phyloP scores from a whole-genome alignment of 2,329 filamentous ascomycete genomes.

The Colletotrichum phormii region DNA sequence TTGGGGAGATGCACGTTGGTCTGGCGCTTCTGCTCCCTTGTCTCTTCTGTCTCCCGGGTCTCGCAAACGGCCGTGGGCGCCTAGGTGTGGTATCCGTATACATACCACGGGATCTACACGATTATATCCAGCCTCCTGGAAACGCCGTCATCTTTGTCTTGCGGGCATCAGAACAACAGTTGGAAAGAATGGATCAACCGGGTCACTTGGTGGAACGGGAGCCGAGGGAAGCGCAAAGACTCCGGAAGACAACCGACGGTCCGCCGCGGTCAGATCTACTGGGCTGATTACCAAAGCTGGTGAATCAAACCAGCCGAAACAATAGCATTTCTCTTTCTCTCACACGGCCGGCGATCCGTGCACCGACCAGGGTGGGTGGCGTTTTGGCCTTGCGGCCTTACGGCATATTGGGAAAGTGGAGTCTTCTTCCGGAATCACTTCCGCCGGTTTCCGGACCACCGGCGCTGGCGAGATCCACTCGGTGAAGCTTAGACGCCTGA shows the following conservation, averaged over 20 bases:
- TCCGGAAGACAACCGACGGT: constrained; percentile 23
- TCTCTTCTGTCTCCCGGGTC: not conserved
- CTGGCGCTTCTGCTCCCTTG: constrained; percentile 7
- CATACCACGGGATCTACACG: constrained; percentile 17
- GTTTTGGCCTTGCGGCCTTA: constrained; percentile 22
- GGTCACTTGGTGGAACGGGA: constrained; percentile 1
- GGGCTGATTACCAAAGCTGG: constrained; percentile 1
- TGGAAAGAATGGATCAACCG: not conserved
- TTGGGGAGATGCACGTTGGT: constrained; percentile 17
- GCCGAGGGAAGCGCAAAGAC: constrained; percentile 8
- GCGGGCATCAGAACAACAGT: not conserved
- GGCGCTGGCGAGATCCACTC: constrained; percentile 28
- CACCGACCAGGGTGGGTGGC: not conserved
- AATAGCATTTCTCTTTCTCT: constrained; percentile 25
- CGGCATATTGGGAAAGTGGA: not conserved
- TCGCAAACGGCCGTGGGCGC: not conserved
- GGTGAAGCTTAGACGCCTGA: constrained; percentile 10
- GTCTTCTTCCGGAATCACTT: constrained; percentile 12
- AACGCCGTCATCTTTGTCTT: not conserved
- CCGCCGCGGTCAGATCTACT: not conserved
- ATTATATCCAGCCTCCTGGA: not conserved
- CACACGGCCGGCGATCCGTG: constrained; percentile 25
- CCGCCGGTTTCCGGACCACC: constrained; percentile 32
- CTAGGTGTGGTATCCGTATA: not conserved
- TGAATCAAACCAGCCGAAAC: constrained; percentile 35